Percentiles rank a stretch among this genome's conserved stretches.
phyloP scores from a whole-genome alignment of 225 moss, liverwort and hornwort genomes.

The Polytrichum commune region DNA sequence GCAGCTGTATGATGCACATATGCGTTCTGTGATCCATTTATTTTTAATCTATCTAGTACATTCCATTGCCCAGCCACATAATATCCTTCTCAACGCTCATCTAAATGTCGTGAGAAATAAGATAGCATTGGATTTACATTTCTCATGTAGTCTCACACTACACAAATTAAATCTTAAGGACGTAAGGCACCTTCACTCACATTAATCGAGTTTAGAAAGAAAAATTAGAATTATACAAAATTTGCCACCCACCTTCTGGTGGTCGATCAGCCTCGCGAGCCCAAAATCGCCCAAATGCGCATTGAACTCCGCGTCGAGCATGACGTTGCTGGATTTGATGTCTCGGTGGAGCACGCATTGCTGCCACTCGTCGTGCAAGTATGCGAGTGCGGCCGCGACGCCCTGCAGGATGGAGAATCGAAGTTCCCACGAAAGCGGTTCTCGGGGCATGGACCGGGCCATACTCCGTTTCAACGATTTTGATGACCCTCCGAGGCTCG shows the following conservation, averaged over 20 bases:
- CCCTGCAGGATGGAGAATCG: conserved; percentile 37
- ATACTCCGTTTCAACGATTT: neutral
- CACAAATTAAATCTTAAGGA: no score
- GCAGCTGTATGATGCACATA: no score
- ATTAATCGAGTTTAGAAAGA: no score
- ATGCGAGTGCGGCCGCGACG: conserved; percentile 42
- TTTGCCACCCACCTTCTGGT: conserved; percentile 18
- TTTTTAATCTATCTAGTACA: no score
- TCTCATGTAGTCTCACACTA: no score
- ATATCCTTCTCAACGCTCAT: no score
- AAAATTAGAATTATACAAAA: no score
- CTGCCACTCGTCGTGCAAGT: conserved; percentile 53
- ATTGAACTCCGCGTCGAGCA: conserved; percentile 41
- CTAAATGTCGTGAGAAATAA: no score
- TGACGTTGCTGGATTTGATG: conserved; percentile 56
- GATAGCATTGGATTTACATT: no score
- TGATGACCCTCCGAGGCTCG: neutral
- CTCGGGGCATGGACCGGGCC: neutral
- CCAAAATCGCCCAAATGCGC: conserved; percentile 52
- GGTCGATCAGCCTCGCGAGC: conserved; percentile 49
- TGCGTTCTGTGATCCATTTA: no score
- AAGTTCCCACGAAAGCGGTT: conserved; percentile 24
- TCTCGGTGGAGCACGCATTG: conserved; percentile 55
- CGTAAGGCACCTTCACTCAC: no score
- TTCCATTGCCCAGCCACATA: no score